Evolutionary conservation across 129 eudicot species (phyloP), one percentile per base, ranked within the genome.

Genomic region (Flaveria trinervia): DNA sequence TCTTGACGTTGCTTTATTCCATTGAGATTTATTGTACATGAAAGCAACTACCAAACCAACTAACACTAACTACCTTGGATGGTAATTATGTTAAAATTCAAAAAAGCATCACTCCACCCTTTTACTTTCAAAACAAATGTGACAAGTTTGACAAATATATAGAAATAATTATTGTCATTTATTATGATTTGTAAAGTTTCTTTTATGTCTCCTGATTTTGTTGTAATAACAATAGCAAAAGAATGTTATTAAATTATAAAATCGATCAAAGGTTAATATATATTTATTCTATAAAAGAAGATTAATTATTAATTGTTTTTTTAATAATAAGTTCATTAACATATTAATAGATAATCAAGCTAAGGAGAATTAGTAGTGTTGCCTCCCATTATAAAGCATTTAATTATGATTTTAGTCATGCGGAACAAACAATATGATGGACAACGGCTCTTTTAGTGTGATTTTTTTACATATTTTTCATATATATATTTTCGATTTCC

Each of bases 11-110:
- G 3, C 30, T 54, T 39, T 68, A 52, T 77, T 39, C 60, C 48
- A 77, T 68, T 44, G 36, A 77, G 68, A 59, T 54, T 68, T 54
- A 28, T 57, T 41, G 79, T 41, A 54, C 69, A n/a, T 25, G 49
- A 80, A 64, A 80, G 79, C 83, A 80, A 80, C 83, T 39, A 72
- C 79, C 79, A 43, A 80, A 80, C 75, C 20, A 80, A 79, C 74
- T 51, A 65, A 73, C 83, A 66, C 50, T 45, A 80, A 73, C 83
- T 54, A 66, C 79, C 74, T 54, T 73, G 61, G 43, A 65, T 41
- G 69, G 3, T 72, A 30, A 64, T 64, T 75, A 64, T 75, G 64
- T 49, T 64, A 64, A 75, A 48, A 62, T 45, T 15, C 7, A 45
- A n/a, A 52, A 55, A 55, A 60, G 44, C 28, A 33, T 25, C 72